These are phyloP conservation scores for Lanmaoa rubissima DNA, from an alignment of 768 basidiomycete genomes.

Conservation along the genomic window DNA sequence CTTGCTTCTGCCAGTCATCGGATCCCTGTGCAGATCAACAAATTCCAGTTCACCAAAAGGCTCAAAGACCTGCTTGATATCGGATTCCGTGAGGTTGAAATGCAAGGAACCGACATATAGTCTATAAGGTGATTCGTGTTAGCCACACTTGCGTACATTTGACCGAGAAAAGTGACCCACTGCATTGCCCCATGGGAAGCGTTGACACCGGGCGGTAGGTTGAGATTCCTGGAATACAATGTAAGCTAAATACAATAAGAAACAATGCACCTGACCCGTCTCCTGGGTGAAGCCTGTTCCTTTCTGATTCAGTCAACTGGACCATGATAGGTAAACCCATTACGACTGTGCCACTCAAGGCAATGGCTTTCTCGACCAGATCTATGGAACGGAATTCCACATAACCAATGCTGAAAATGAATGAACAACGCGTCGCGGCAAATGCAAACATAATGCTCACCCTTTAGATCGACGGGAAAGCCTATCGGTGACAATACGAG, in stretches of 20 bases:
- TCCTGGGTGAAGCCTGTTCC: conserved; percentile 85
- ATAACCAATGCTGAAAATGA: conserved; percentile 81
- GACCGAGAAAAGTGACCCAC: conserved; percentile 45
- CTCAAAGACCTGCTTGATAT: conserved; percentile 98
- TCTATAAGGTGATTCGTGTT: conserved; percentile 39
- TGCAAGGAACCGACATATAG: conserved; percentile 97
- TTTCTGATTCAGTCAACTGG: conserved; percentile 95
- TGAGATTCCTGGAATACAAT: conserved; percentile 56
- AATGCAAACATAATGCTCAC: conserved; percentile 43
- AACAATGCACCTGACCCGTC: conserved; percentile 60
- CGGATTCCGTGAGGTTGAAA: conserved; percentile 94
- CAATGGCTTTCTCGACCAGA: conserved; percentile 86
- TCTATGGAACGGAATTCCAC: conserved; percentile 94
- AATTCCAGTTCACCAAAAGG: conserved; percentile 98
- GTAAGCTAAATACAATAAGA: conserved; percentile 10
- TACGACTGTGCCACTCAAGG: conserved; percentile 90
- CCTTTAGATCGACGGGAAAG: conserved; percentile 97
- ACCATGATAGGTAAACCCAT: conserved; percentile 98
- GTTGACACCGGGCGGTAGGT: conserved; percentile 81
- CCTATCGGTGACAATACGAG: conserved; percentile 93
- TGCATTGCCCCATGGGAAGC: conserved; percentile 83
- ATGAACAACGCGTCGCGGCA: conserved; percentile 1
- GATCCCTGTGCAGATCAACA: conserved; percentile 96
- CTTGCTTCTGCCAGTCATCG: conserved; percentile 92
- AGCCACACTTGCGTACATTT: conserved; percentile 8